Percentiles rank a stretch among this genome's conserved stretches.
Conservation (phyloP, 2,329 filamentous ascomycete genomes). For the Aspergillus costaricaensis region DNA sequence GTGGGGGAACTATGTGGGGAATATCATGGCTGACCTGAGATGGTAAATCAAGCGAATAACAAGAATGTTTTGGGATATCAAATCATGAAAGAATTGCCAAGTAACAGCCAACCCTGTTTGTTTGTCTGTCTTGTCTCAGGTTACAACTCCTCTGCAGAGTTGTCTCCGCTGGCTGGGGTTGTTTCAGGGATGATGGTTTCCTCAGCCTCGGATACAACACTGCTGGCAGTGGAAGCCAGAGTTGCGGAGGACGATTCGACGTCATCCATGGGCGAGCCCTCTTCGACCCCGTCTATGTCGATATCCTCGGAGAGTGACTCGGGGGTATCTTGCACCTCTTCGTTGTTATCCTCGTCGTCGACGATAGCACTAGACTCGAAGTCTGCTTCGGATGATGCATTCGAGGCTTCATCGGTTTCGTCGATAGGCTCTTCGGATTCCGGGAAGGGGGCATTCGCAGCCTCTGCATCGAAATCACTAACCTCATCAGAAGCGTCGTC, state of each 20-base stretch:
- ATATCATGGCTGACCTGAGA: slow-evolving; percentile 26
- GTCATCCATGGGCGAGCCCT: slow-evolving; percentile 34
- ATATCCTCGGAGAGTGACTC: neutral
- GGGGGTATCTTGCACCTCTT: neutral
- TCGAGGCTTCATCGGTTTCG: neutral
- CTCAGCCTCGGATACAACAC: slow-evolving; percentile 36
- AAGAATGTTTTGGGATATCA: slow-evolving; percentile 12
- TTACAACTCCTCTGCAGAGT: neutral
- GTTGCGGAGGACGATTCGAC: slow-evolving; percentile 37
- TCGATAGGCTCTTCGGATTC: neutral
- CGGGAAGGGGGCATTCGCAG: neutral
- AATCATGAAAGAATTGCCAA: slow-evolving; percentile 10
- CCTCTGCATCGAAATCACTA: neutral
- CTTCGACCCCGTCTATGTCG: neutral
- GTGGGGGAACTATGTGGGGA: slow-evolving; percentile 38
- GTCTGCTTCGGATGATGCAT: neutral
- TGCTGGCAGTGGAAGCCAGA: slow-evolving; percentile 34
- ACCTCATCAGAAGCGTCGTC: slow-evolving; percentile 53
- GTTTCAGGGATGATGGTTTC: slow-evolving; percentile 44
- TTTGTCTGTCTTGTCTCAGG: neutral
- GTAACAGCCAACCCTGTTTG: neutral
- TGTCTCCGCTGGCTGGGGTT: neutral
- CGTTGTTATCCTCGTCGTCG: neutral
- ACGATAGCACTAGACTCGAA: neutral
- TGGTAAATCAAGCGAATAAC: slow-evolving; percentile 13